Base-by-base conservation (phyloP, 331 rosid species). In the Acacia concinna region DNA sequence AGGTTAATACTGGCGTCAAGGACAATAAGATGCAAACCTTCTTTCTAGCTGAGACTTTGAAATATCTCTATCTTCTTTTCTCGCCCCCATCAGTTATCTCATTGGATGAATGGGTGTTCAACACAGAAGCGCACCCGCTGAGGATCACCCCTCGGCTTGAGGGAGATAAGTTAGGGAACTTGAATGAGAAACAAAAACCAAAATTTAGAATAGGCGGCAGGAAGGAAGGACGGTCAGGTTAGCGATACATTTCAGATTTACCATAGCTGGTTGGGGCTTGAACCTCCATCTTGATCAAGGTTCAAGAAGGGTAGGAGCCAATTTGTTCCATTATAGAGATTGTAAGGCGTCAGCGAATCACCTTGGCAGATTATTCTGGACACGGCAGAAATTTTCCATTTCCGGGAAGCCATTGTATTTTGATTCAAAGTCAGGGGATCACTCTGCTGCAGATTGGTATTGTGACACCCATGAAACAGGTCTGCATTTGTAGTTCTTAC, bases 11-110 rank as follows among this genome's bases (percentile, higher is more conserved):
- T 34, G 99, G 99, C 17, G 91, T 86, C 49, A 96, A 96, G 59
- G 99, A 96, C 90, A 84, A 96, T 68, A 91, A 76, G 98, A 96
- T 96, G 99, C 99, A 96, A 79, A 96, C 91, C 85, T 96, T 96
- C 88, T 96, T 96, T 86, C 99, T 96, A 0, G 98, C 97, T 0
- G 99, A 96, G 94, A 96, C 99, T 6, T 91, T 96, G 71, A 96
- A 96, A 74, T 96, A 96, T 84, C 88, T 96, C 30, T 96, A 91
- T 80, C 97, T 96, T 81, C 97, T 96, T 20, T 96, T 96, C 73
- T 89, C 98, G 31, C 99, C 98, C 63, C n/a, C 97, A 49, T 93
- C 99, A 0, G 97, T 91, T 68, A 93, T 96, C 76, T 69, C 99
- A 5, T 87, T 96, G 60, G 99, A 96, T 51, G 90, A 96, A 79